Evolutionary conservation across 148 eudicot species (phyloP), one percentile per base, ranked within the genome.

Genomic region (Rhododendron henanense): DNA sequence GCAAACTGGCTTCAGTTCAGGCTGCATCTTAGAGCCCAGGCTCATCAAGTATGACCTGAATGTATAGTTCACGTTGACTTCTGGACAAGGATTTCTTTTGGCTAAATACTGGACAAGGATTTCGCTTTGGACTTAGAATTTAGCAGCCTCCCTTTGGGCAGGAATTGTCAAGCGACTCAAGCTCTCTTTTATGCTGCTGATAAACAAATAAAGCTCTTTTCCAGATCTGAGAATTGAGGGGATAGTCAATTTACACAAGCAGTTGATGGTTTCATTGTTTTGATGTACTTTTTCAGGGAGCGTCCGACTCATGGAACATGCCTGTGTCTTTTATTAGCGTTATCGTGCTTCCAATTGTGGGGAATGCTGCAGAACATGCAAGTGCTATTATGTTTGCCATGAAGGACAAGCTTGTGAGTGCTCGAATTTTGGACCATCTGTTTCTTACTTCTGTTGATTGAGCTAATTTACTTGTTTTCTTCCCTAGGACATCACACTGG

Each of bases 301-400:
- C 98, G 78, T 96, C 98, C 41, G 94, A 93, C 59, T 90, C 96
- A 7, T 90, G 89, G 96, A 93, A 93, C 88, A 92, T 96, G 90
- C 94, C 98, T 6, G 92, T 93, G 47, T 89, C 96, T 74, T 96
- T 96, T 90, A 94, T 96, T 41, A 96, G 98, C 84, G 98, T 96
- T 57, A 94, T 96, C 87, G 88, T 95, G 87, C 98, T 94, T 90
- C 98, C 99, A 69, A 95, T 96, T 86, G 98, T 95, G 15, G 98
- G 97, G 35, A 96, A 96, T 85, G 99, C 99, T 79, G 98, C 99
- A 79, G 99, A 94, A 86, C 98, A 95, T 92, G 99, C 98, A 14
- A 95, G 98, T 91, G 97, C 99, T 57, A 94, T 96, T 85, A 94
- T 95, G 95, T 96, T 95, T 90, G 98, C 98, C 31, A 90, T 92